Conservation (phyloP, 2,329 filamentous ascomycete species). For the Coniochaeta sp. region DNA sequence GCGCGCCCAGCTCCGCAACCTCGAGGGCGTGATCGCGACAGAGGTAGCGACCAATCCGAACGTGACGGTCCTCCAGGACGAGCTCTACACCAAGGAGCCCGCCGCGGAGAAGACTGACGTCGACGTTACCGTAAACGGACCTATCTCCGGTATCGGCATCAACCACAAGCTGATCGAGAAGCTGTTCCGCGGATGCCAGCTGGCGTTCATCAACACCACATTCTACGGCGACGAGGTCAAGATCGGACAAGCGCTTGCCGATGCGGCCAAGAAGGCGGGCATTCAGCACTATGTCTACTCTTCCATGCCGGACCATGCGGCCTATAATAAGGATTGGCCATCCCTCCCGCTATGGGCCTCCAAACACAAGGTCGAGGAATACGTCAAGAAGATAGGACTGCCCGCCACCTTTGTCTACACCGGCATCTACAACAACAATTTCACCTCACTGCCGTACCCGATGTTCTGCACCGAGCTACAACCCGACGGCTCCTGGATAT, state of each 20-base stretch:
- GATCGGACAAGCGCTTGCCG: slow-evolving; percentile 81
- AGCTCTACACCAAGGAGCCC: slow-evolving; percentile 51
- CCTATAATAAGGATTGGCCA: slow-evolving; percentile 70
- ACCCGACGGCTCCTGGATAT: slow-evolving; percentile 76
- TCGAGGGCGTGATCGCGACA: slow-evolving; percentile 79
- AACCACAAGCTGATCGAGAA: slow-evolving; percentile 66
- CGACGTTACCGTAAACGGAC: slow-evolving; percentile 63
- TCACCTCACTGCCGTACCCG: slow-evolving; percentile 85
- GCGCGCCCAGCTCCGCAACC: slow-evolving; percentile 81
- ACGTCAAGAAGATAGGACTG: slow-evolving; percentile 73
- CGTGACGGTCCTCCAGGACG: slow-evolving; percentile 57
- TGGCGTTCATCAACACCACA: slow-evolving; percentile 96
- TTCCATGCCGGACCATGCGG: slow-evolving; percentile 90
- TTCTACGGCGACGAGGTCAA: slow-evolving; percentile 92
- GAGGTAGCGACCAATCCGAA: slow-evolving; percentile 80
- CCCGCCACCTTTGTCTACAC: slow-evolving; percentile 92
- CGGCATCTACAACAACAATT: slow-evolving; percentile 99
- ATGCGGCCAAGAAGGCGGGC: slow-evolving; percentile 77
- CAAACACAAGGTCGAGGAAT: slow-evolving; percentile 90
- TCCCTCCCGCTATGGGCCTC: slow-evolving; percentile 84
- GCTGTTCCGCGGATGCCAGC: slow-evolving; percentile 75
- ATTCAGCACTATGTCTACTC: slow-evolving; percentile 93
- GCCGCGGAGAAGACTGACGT: slow-evolving; percentile 38
- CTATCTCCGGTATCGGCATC: slow-evolving; percentile 56
- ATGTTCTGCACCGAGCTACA: slow-evolving; percentile 93